phyloP scores from a whole-genome alignment of 768 basidiomycete genomes.

The Psilocybe cyanescens region DNA sequence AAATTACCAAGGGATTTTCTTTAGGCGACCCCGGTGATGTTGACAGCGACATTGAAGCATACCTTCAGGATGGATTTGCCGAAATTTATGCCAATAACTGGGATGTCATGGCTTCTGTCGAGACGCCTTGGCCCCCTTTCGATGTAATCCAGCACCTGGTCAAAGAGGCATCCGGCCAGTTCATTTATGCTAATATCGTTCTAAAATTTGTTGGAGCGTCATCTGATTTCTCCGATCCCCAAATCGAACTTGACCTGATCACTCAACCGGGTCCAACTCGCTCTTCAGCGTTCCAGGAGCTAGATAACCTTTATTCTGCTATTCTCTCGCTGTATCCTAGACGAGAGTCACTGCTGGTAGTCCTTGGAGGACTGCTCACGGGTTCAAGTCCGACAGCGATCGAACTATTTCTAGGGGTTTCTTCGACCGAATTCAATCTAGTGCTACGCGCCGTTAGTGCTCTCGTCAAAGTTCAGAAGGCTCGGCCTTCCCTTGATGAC shows the following conservation, averaged over 20 bases:
- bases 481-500: neutral
- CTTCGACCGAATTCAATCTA: neutral
- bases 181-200: neutral
- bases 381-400: neutral
- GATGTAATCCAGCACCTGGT: neutral
- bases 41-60: neutral
- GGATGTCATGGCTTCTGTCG: neutral
- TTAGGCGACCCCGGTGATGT: neutral
- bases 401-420: neutral
- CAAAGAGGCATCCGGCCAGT: neutral
- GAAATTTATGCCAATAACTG: neutral
- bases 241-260: neutral
- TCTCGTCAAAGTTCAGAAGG: neutral
- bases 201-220: constrained; percentile 2
- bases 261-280: neutral
- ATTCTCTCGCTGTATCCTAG: constrained; percentile 1
- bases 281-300: neutral
- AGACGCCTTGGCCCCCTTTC: neutral
- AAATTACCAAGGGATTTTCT: neutral
- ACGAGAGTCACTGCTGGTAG: neutral
- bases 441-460: neutral
- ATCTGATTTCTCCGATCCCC: neutral
- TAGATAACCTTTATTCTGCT: neutral
- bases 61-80: neutral
- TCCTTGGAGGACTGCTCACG: neutral